These are phyloP conservation scores for Sporisorium reilianum DNA, from an alignment of 1,284 basidiomycete genomes.

Conservation along the genomic window DNA sequence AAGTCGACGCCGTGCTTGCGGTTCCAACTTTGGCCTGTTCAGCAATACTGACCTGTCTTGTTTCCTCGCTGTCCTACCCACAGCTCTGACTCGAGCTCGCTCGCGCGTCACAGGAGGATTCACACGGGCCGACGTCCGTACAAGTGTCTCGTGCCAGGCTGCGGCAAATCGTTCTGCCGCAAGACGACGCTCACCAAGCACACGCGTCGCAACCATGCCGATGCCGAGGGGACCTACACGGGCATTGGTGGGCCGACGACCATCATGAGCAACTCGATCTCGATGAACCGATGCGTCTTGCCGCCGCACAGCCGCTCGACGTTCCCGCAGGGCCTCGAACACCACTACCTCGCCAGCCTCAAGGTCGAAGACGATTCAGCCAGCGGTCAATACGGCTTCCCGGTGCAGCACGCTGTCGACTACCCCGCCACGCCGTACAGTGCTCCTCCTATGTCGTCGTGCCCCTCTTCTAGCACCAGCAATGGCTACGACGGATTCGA, in stretches of 20 bases:
- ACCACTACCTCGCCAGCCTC: conserved; percentile 33
- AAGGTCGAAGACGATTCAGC: conserved; percentile 21
- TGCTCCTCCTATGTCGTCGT: conserved; percentile 34
- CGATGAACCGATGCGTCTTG: conserved; percentile 26
- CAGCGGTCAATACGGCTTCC: conserved; percentile 12
- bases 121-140: conserved; percentile 73
- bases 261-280: conserved; percentile 49
- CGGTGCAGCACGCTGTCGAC: conserved; percentile 15
- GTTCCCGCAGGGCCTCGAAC: conserved; percentile 39
- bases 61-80: too few relatives aligned
- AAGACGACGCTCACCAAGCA: conserved; percentile 72
- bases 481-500: conserved; percentile 20
- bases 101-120: conserved; percentile 79
- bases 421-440: conserved; percentile 34
- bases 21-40: neutral
- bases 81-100: conserved; percentile 73
- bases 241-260: conserved; percentile 24
- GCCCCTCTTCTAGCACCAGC: conserved; percentile 29
- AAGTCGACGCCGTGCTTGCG: conserved; percentile 5
- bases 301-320: conserved; percentile 42
- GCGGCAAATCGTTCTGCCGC: conserved; percentile 67
- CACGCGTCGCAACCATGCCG: conserved; percentile 65
- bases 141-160: conserved; percentile 64
- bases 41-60: neutral
- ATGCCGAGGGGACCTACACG: conserved; percentile 31